These are phyloP conservation scores for Epithele typhae DNA, from an alignment of 768 basidiomycete species.

Conservation along the genomic window DNA sequence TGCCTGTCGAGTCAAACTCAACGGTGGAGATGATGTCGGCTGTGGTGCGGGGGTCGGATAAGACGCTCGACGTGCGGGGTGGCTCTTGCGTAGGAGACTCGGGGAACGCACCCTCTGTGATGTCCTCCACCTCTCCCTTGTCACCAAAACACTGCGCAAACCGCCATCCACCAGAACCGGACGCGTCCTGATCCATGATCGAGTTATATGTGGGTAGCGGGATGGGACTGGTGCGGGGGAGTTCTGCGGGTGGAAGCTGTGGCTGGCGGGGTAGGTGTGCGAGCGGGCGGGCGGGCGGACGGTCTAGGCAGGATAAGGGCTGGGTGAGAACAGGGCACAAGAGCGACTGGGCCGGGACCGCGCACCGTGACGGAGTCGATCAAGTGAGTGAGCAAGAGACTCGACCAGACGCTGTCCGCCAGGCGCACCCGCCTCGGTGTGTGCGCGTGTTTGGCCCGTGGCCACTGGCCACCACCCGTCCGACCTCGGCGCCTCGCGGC, in stretches of 20 bases:
- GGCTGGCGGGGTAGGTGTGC: conserved; percentile 20
- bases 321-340: neutral
- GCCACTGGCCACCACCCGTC: conserved; percentile 5
- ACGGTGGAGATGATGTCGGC: conserved; percentile 99
- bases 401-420: conserved; percentile 7
- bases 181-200: conserved; percentile 80
- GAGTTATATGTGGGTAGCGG: conserved; percentile 21
- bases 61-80: conserved; percentile 12
- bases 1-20: conserved; percentile 99
- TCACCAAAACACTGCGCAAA: conserved; percentile 99
- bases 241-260: conserved; percentile 16
- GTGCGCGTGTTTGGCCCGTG: conserved; percentile 23
- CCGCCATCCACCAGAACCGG: conserved; percentile 87
- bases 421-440: conserved; percentile 11
- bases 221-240: conserved; percentile 17
- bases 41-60: conserved; percentile 34
- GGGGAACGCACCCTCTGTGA: conserved; percentile 81
- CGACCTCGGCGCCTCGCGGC: conserved; percentile 5
- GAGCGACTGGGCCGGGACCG: neutral
- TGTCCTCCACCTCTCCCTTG: conserved; percentile 99
- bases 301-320: neutral
- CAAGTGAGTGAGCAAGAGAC: conserved; percentile 4
- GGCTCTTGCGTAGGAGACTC: too few relatives aligned
- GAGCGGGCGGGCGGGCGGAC: neutral
- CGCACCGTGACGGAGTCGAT: neutral